Percentiles rank a stretch among this genome's conserved stretches.
Conservation (phyloP, 257 asterid genomes). For the Solanum medicagineum region DNA sequence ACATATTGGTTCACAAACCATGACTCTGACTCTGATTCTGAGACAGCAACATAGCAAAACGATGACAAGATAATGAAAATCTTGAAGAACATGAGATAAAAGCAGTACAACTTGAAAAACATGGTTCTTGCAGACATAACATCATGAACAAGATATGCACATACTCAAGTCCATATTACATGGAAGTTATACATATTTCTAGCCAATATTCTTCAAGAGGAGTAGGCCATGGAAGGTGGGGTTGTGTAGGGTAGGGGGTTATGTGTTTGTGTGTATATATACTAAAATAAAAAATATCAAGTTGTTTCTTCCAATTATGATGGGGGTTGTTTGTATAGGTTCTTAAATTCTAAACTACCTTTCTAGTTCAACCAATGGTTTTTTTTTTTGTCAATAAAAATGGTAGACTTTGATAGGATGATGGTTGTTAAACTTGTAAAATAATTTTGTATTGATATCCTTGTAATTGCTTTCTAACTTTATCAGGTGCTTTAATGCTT, state of each 20-base stretch:
- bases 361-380: not conserved
- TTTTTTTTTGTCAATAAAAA: not conserved
- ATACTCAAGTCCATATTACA: slow-evolving; percentile 11
- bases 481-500: not conserved
- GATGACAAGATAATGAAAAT: slow-evolving; percentile 12
- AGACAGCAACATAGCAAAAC: slow-evolving; percentile 1
- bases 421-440: not conserved
- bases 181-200: not conserved
- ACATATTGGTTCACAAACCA: slow-evolving; percentile 20
- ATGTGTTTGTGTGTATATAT: slow-evolving; percentile 9
- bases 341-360: not conserved
- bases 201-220: not conserved
- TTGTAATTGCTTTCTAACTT: not conserved
- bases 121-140: slow-evolving; percentile 12
- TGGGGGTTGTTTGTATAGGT: not conserved
- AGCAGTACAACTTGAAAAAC: slow-evolving; percentile 14
- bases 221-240: not conserved
- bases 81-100: slow-evolving; percentile 12
- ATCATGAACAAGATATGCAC: not conserved
- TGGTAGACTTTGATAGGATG: not conserved
- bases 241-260: not conserved
- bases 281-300: not conserved
- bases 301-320: not conserved
- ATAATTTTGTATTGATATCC: not conserved
- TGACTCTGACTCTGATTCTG: slow-evolving; percentile 31